Evolutionary conservation across 106 monocot species (phyloP), one percentile per base, ranked within the genome.

Genomic region (Acorus gramineus): DNA sequence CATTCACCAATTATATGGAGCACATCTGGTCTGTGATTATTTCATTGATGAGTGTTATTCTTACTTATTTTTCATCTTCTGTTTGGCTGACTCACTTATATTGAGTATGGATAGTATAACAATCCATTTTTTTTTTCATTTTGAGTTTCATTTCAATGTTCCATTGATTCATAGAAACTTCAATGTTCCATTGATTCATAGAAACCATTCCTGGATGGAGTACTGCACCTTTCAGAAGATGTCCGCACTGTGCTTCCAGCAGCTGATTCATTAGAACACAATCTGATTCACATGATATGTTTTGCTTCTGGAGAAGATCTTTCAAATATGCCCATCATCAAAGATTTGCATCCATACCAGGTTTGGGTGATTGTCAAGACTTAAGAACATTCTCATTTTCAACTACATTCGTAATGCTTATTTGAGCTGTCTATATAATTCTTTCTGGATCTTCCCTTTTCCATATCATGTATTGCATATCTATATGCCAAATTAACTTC

Each of bases 1-100:
- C 8, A 51, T 90, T 11, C 89, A 85, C 45, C 75, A 78, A 52
- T 62, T 85, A 70, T 90, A 80, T 78, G 79, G 75, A 52, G 51
- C 82, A 75, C 65, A 73, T 13, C 44, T 90, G 82, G 89, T 90
- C 66, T 55, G 44, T 58, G 7, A 42, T 14, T 7, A 44, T 44
- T 11, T 60, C 6, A 13, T 6, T n/a, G n/a, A 57, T 10, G n/a
- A n/a, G n/a, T 13, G 3, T 59, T 8, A 42, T 43, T 59, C 43
- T 8, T 14, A 2, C 13, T 5, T 60, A 44, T 45, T 44, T 42
- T 45, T 9, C n/a, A 14, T 60, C 9, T 60, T 60, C 42, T 0
- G 42, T 28, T 28, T 28, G 28, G 28, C 28, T 28, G 28, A 28
- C 28, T 28, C 28, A 28, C 28, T 28, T 28, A 28, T 28, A 28